These are phyloP conservation scores for Termitomyces sp. DNA, from an alignment of 768 basidiomycete species.

Conservation along the genomic window DNA sequence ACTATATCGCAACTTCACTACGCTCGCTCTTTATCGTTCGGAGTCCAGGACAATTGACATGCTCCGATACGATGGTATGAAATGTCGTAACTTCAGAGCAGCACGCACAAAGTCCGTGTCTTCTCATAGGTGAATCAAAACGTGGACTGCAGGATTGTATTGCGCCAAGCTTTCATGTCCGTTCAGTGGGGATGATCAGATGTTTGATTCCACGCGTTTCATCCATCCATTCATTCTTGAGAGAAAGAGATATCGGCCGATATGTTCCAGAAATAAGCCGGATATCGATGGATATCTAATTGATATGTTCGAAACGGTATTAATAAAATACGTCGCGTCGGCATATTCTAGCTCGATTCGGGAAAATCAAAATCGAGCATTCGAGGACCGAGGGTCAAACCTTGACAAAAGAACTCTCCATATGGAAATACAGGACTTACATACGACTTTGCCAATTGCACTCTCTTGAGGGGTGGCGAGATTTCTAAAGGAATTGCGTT, in stretches of 20 bases:
- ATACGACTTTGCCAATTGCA: neutral
- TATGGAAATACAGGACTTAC: neutral
- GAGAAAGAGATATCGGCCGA: neutral
- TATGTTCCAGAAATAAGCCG: neutral
- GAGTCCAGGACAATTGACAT: no score
- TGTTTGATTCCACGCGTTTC: no score
- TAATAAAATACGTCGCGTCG: neutral
- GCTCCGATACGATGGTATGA: no score
- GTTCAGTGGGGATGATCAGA: neutral
- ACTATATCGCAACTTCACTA: no score
- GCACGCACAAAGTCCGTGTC: neutral
- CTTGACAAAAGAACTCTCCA: neutral
- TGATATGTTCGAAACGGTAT: conserved; percentile 10
- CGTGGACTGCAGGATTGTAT: neutral
- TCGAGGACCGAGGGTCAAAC: neutral
- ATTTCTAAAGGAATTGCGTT: neutral
- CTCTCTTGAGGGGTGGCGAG: neutral
- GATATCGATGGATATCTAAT: conserved; percentile 5
- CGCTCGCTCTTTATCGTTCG: no score
- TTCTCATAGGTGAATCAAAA: neutral
- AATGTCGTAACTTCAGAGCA: no score
- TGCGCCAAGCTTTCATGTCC: neutral
- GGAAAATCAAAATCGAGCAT: neutral
- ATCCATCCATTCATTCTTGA: neutral
- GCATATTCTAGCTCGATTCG: neutral